Base-by-base conservation (phyloP, 164 flowering plant species). In the Aristolochia contorta region DNA sequence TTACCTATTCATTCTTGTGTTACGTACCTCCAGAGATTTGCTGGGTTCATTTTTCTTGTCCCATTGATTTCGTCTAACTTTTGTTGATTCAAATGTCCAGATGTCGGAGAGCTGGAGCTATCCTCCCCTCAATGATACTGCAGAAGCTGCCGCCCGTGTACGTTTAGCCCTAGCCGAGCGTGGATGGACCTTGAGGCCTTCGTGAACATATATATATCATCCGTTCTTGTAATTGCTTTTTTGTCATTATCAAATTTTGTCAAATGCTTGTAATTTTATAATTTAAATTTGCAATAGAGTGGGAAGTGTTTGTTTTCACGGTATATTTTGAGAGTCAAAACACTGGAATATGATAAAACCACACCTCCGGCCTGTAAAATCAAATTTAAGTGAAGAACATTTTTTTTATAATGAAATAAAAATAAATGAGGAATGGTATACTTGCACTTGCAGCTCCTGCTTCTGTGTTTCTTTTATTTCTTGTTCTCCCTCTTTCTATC, bases 71-170 rank as follows among this genome's bases (percentile, higher is more conserved):
- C 10, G 43, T 37, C 7, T 37, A 37, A 37, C 43, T 3, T 37
- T 37, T 37, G 43, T 37, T 4, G 43, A 37, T 37, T 37, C 7
- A n/a, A 37, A 37, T 37, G 7, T 37, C 43, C 82, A 89, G 96
- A 84, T 86, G 22, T 77, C 93, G 16, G 84, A 83, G 58, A 83
- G 77, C 66, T 89, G 96, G 96, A 89, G 93, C 72, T 89, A 89
- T 48, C 91, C 93, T 51, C 96, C 96, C 24, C 82, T 89, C 5
- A 86, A 78, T 67, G 96, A 89, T 64, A 83, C 89, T 22, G 87
- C 84, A 51, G 93, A 86, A 60, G 93, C 87, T 61, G 91, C 93
- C 46, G 63, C 18, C n/a, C 75, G 76, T 24, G 82, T 89, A 51
- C 82, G 62, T 13, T 72, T 80, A 75, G 89, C 86, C 20, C 75